Conservation (phyloP, 176 grass and related monocot genomes). For the Avena eriantha region DNA sequence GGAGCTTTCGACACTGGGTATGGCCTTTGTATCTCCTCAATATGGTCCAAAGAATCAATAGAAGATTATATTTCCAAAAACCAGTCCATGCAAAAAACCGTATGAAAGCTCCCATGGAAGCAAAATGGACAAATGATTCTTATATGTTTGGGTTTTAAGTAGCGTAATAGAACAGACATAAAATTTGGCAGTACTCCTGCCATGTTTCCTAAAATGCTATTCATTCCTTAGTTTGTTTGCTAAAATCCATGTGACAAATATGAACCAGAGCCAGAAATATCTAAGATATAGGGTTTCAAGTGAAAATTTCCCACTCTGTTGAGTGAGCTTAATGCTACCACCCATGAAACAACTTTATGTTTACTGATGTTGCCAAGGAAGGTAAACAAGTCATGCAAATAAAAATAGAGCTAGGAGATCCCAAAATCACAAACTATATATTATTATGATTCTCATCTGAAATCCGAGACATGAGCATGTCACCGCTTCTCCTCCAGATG, state of each 20-base stretch:
- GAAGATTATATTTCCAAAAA: not conserved
- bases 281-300: not conserved
- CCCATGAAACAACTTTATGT: constrained; percentile 10
- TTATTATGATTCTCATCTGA: constrained; percentile 40
- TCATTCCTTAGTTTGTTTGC: not conserved
- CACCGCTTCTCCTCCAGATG: constrained; percentile 17
- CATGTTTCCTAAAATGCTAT: constrained; percentile 9
- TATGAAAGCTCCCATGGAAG: not conserved
- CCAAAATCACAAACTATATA: constrained; percentile 5
- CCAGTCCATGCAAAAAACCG: not conserved
- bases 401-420: not conserved
- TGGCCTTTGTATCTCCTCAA: no score
- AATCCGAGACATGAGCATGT: constrained; percentile 28
- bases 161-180: not conserved
- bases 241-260: not conserved
- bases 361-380: constrained; percentile 18
- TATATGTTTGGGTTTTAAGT: not conserved
- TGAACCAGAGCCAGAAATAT: not conserved
- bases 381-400: not conserved
- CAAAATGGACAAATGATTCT: not conserved
- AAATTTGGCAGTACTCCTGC: not conserved
- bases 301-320: not conserved
- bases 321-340: not conserved
- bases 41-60: not conserved
- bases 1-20: no score